Percentiles rank a stretch among this genome's conserved stretches.
Conservation (phyloP, 495 filamentous ascomycete genomes). For the Aspergillus sclerotioniger region DNA sequence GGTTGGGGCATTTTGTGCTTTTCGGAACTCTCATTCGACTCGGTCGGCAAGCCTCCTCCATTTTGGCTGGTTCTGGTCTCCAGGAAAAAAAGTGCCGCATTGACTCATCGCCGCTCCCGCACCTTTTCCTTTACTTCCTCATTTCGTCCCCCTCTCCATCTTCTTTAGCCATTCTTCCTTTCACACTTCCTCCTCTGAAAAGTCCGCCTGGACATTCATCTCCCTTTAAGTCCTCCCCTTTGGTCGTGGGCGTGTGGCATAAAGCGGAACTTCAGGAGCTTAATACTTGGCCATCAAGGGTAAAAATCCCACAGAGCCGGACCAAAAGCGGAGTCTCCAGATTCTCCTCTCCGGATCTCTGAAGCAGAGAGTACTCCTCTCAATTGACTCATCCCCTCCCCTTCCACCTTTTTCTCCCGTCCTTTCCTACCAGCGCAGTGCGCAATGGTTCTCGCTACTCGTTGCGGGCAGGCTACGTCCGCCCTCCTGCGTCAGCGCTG, state of each 20-base stretch:
- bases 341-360: conserved; percentile 15
- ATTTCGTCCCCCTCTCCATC: conserved; percentile 9
- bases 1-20: conserved; percentile 12
- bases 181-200: conserved; percentile 13
- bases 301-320: conserved; percentile 8
- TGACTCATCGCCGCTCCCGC: conserved; percentile 23
- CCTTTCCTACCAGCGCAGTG: conserved; percentile 27
- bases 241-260: conserved; percentile 22
- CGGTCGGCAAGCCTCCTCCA: conserved; percentile 1
- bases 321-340: conserved; percentile 7
- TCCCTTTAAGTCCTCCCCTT: conserved; percentile 18
- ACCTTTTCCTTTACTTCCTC: conserved; percentile 3
- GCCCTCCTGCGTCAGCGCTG: conserved; percentile 46
- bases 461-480: conserved; percentile 49
- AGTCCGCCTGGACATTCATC: conserved; percentile 15
- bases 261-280: conserved; percentile 23
- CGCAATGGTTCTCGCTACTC: conserved; percentile 53
- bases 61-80: conserved; percentile 17
- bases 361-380: conserved; percentile 10
- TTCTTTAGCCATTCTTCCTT: conserved; percentile 13
- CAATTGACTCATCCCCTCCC: conserved; percentile 17
- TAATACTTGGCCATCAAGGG: conserved; percentile 5
- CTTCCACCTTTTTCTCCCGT: conserved; percentile 9
- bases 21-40: conserved; percentile 9
- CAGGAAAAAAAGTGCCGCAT: conserved; percentile 12